Evolutionary conservation across 495 filamentous ascomycete genomes (phyloP), one percentile per base, ranked within the genome.

Genomic region (Barbatosphaeria neglecta): DNA sequence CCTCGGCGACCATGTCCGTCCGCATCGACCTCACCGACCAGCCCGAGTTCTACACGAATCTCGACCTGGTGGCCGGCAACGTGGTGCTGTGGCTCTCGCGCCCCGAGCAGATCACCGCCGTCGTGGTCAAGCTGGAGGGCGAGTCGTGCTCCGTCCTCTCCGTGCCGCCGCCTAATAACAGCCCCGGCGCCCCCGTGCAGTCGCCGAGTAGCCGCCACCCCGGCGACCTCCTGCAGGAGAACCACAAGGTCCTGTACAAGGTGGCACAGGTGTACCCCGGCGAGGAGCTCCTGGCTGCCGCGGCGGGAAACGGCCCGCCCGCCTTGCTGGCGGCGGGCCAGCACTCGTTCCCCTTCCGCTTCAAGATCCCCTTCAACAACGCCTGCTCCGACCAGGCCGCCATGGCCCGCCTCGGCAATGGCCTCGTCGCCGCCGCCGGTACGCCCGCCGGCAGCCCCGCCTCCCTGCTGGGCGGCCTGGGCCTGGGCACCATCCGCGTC

Each of bases 341-440:
- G 50, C 86, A 95, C 66, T 81, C 88, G 56, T 97, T 92, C 62
- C 85, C 86, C 2, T 98, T 98, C 61, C 63, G 75, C 25, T 94
- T 98, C 74, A 93, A 94, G 72, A 69, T 98, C 15, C 88, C 90
- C 7, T 86, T 96, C 70, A 96, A 98, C 67, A 94, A 92, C 61
- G 70, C 78, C 23, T 98, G 92, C 64, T 72, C 70, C 45, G 68
- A 76, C 46, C 70, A 60, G 7, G 59, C 59, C 6, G 66, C 67
- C 40, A 75, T 74, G 63, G 54, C 59, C 39, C 51, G 54, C n/a
- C 54, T 69, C 15, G 63, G 70, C 24, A 73, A 72, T 37, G 41
- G 71, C 9, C 63, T 58, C 33, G 63, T 35, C 31, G 13, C 13
- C 31, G 31, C 13, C 13, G 13, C 31, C 31, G 31, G 31, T n/a